A percentile compares a stretch with the other conserved stretches of the same genome.
Evolutionary conservation across 73 alveolate species (phyloP).

Genomic region (Tetrahymena malaccensis): DNA sequence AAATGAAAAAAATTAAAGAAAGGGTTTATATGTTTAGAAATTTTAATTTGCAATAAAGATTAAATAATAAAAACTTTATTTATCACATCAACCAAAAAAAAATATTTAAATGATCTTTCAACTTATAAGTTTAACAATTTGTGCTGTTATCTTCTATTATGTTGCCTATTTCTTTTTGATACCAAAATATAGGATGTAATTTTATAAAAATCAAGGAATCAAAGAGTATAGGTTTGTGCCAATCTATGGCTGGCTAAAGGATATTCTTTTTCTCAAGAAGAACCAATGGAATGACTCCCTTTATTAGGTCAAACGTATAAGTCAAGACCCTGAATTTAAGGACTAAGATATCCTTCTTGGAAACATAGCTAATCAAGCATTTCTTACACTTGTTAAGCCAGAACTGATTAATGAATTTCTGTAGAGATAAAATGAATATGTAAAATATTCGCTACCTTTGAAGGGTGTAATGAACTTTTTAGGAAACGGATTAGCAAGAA

Average conservation of each 20-base stretch:
- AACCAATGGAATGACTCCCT: neutral
- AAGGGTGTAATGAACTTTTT: neutral
- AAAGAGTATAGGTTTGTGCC: neutral
- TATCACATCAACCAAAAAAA: neutral
- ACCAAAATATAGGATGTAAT: neutral
- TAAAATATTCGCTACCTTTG: neutral
- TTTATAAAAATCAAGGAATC: neutral
- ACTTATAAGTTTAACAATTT: neutral
- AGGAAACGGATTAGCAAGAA: neutral
- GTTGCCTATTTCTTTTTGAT: neutral
- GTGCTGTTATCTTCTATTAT: neutral
- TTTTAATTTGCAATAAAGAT: neutral
- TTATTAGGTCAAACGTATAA: neutral
- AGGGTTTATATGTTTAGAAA: neutral
- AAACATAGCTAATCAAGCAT: neutral
- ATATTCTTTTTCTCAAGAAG: neutral
- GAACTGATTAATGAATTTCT: neutral
- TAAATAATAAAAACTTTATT: no score
- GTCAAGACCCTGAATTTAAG: neutral
- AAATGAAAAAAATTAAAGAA: no score
- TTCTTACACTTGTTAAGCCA: neutral
- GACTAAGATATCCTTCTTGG: neutral
- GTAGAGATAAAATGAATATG: neutral
- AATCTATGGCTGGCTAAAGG: neutral
- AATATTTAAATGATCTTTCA: neutral